phyloP scores from a whole-genome alignment of 768 basidiomycete genomes.

The Russula ochroleuca region DNA sequence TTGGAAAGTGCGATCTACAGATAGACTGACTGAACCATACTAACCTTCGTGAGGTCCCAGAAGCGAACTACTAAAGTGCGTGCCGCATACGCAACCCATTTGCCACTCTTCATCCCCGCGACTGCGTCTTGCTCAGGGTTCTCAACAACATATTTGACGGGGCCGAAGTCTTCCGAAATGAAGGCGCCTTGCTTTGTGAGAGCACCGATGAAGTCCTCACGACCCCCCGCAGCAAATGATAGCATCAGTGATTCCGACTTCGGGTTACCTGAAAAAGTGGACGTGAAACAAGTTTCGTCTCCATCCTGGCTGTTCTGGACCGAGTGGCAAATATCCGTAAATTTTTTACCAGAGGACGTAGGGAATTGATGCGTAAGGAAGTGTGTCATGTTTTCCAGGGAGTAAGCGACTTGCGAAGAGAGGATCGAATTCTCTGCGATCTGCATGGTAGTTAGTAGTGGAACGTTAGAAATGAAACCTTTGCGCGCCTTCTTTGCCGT shows the following conservation, averaged over 20 bases:
- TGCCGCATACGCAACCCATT: conserved; percentile 87
- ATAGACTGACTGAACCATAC: conserved; percentile 25
- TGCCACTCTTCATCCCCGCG: conserved; percentile 71
- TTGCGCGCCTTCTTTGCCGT: conserved; percentile 36
- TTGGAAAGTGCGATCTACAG: background rate
- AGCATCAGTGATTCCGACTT: conserved; percentile 46
- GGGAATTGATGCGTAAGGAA: conserved; percentile 43
- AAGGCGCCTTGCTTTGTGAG: conserved; percentile 34
- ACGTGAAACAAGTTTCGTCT: conserved; percentile 41
- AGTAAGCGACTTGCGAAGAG: conserved; percentile 38
- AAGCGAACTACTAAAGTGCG: conserved; percentile 72
- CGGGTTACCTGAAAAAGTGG: conserved; percentile 35
- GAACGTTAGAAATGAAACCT: background rate
- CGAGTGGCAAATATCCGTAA: conserved; percentile 51
- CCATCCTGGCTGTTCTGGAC: conserved; percentile 21
- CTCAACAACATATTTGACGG: conserved; percentile 52
- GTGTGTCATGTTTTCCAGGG: conserved; percentile 49
- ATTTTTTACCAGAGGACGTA: conserved; percentile 44
- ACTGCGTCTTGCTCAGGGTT: conserved; percentile 48
- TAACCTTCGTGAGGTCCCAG: conserved; percentile 78
- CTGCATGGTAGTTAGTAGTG: conserved; percentile 5
- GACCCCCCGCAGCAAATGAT: conserved; percentile 46
- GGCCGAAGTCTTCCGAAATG: conserved; percentile 35
- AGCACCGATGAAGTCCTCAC: conserved; percentile 49
- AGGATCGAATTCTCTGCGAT: conserved; percentile 20